Percentiles rank a stretch among this genome's conserved stretches.
phyloP scores from a whole-genome alignment of 2,329 filamentous ascomycete species.

The Exophiala bonariae region DNA sequence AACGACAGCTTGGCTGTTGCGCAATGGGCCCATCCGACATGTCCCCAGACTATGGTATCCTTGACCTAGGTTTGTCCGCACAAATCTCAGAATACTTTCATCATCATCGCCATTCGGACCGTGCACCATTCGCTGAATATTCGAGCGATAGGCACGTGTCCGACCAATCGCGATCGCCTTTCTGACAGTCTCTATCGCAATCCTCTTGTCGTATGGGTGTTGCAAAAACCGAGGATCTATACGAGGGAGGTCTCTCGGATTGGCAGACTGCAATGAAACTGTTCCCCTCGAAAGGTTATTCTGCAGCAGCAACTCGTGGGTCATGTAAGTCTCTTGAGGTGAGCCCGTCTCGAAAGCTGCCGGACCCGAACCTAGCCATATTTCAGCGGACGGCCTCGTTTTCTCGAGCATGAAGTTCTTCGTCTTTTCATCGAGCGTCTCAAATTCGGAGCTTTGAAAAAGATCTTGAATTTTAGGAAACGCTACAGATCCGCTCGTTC shows the following conservation, averaged over 20 bases:
- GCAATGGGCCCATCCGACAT: slow-evolving; percentile 54
- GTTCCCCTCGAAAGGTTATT: slow-evolving; percentile 40
- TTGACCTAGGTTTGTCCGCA: slow-evolving; percentile 45
- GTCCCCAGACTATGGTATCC: slow-evolving; percentile 60
- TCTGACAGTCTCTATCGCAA: slow-evolving; percentile 49
- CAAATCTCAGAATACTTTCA: slow-evolving; percentile 34
- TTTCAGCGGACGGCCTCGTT: slow-evolving; percentile 4
- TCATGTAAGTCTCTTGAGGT: background rate
- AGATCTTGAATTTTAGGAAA: slow-evolving; percentile 7
- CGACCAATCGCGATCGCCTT: slow-evolving; percentile 32
- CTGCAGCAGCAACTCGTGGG: slow-evolving; percentile 6
- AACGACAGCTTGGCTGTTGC: slow-evolving; percentile 46
- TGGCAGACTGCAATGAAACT: slow-evolving; percentile 52
- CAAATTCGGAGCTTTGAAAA: slow-evolving; percentile 2
- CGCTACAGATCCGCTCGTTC: slow-evolving; percentile 6
- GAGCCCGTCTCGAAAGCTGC: background rate
- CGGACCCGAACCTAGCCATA: slow-evolving; percentile 12
- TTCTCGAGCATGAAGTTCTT: slow-evolving; percentile 4
- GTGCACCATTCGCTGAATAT: slow-evolving; percentile 2
- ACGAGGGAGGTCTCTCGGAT: slow-evolving; percentile 51
- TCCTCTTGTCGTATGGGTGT: slow-evolving; percentile 55
- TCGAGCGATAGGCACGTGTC: background rate
- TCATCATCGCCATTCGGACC: slow-evolving; percentile 5
- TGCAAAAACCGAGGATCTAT: slow-evolving; percentile 56
- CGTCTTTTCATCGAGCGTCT: background rate